Evolutionary conservation across 345 rosid genomes (phyloP).

Genomic region (Turnera subulata): DNA sequence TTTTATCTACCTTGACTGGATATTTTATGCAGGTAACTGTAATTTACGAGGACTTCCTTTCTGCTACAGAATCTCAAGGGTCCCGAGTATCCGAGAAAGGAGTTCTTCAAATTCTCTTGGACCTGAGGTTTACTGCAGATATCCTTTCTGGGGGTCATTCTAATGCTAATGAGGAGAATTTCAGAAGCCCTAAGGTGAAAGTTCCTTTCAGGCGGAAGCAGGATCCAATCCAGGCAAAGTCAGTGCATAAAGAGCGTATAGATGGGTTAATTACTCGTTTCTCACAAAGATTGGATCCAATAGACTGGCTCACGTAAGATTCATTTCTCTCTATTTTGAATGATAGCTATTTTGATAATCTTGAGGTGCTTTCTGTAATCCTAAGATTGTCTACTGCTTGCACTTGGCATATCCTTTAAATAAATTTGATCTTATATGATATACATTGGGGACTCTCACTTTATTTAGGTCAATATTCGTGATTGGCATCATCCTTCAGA

Average conservation of each 20-base stretch:
- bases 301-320: conserved; percentile 98
- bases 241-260: conserved; percentile 43
- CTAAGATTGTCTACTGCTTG: background rate
- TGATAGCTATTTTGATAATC: background rate
- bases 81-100: conserved; percentile 92
- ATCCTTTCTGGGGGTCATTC: conserved; percentile 78
- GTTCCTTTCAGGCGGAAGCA: conserved; percentile 62
- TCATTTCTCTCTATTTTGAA: conserved; percentile 8
- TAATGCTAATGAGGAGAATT: conserved; percentile 39
- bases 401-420: no score
- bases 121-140: conserved; percentile 79
- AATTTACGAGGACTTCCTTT: conserved; percentile 70
- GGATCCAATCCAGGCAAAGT: conserved; percentile 50
- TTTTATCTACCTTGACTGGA: background rate
- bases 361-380: background rate
- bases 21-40: conserved; percentile 56
- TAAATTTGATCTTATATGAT: background rate
- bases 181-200: conserved; percentile 48
- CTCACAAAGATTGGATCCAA: conserved; percentile 85
- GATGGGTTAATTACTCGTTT: conserved; percentile 57
- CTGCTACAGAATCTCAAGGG: conserved; percentile 52
- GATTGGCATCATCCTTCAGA: background rate
- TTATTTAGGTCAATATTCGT: background rate
- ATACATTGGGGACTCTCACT: background rate
- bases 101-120: conserved; percentile 77